Evolutionary conservation across 495 filamentous ascomycete genomes (phyloP).

Genomic region (Chaetomium tenue): DNA sequence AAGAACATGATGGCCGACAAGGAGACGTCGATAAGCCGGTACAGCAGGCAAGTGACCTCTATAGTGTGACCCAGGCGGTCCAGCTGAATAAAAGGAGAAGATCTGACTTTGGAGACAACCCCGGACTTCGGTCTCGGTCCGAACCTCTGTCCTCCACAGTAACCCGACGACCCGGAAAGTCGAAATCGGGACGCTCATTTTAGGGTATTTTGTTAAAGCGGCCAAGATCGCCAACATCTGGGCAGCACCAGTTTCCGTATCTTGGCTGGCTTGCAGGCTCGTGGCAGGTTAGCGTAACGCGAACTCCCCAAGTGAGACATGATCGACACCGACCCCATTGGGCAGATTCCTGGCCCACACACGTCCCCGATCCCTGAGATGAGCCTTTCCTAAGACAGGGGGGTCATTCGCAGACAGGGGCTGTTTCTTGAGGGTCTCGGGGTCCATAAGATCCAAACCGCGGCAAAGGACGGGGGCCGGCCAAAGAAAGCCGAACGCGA

Average conservation of each 20-base stretch:
- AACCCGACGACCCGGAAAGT: no score
- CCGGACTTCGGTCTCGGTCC: background rate
- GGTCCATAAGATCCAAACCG: no score
- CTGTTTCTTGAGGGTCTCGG: no score
- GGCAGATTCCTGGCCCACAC: no score
- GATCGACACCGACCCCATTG: no score
- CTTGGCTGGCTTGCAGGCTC: background rate
- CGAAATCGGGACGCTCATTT: background rate
- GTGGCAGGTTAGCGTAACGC: background rate
- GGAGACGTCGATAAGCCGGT: background rate
- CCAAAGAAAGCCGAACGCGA: no score
- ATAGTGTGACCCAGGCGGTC: background rate
- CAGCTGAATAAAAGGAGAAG: background rate
- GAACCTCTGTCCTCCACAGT: no score
- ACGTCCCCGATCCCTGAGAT: no score
- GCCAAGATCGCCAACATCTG: background rate
- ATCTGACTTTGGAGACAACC: background rate
- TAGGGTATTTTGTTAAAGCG: no score
- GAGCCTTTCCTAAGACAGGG: no score
- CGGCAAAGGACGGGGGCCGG: no score
- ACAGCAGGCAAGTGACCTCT: background rate
- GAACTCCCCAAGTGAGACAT: background rate
- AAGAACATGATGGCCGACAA: slow-evolving; percentile 20
- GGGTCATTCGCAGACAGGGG: no score
- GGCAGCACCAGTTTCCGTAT: background rate